Conservation (phyloP, 176 grass and related monocot species). For the Pontederia paniculata region DNA sequence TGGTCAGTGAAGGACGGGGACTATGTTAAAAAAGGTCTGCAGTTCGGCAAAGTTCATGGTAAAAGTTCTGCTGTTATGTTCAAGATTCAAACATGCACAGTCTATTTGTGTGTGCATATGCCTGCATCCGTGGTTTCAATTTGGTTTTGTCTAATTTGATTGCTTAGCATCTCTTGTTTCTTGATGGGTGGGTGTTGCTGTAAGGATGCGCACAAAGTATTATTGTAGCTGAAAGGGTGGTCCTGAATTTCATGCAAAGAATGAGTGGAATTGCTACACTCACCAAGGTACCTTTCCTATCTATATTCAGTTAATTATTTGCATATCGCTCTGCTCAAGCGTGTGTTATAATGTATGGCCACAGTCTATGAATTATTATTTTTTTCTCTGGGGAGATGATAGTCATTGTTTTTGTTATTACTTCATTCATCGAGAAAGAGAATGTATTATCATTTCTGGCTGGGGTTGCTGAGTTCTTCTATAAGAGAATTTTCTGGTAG, state of each 20-base stretch:
- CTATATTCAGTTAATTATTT: constrained; percentile 11
- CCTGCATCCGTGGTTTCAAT: not conserved
- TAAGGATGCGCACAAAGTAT: constrained; percentile 75
- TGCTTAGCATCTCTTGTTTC: constrained; percentile 13
- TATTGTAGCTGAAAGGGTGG: constrained; percentile 84
- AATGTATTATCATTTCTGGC: too few species aligned
- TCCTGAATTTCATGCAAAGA: constrained; percentile 98
- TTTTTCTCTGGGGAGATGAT: too few species aligned
- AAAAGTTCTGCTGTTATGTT: constrained; percentile 3
- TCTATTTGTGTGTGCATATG: constrained; percentile 1
- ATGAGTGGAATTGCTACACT: constrained; percentile 97
- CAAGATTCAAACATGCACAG: not conserved
- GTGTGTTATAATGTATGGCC: too few species aligned
- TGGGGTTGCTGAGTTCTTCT: too few species aligned
- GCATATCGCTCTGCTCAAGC: not conserved
- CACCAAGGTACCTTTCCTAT: constrained; percentile 52
- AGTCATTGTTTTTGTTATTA: too few species aligned
- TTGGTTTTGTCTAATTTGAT: constrained; percentile 12
- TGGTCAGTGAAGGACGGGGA: constrained; percentile 77
- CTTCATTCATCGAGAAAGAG: too few species aligned
- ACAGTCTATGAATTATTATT: too few species aligned
- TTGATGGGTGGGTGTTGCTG: not conserved
- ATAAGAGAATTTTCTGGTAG: too few species aligned
- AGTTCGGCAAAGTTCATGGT: constrained; percentile 97
- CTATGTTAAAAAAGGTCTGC: constrained; percentile 52